Percentiles rank a stretch among this genome's conserved stretches.
These are phyloP conservation scores for Sporothrix inflata DNA, from an alignment of 2,329 filamentous ascomycete genomes.

Conservation along the genomic window DNA sequence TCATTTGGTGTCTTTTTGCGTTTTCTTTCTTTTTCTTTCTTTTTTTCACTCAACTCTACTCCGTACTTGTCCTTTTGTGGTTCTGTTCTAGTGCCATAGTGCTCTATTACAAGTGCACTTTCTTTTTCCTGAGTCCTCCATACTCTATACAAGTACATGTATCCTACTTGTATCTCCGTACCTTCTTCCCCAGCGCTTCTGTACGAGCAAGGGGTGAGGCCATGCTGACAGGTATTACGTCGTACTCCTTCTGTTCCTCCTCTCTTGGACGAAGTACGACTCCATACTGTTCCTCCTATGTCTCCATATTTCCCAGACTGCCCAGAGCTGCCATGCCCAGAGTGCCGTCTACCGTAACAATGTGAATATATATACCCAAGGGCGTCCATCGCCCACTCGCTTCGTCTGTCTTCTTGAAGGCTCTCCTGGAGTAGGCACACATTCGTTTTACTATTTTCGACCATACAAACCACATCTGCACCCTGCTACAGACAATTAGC, in stretches of 20 bases:
- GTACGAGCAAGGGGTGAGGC: background rate
- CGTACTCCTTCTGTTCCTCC: background rate
- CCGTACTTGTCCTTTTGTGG: background rate
- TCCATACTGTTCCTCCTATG: background rate
- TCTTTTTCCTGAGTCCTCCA: background rate
- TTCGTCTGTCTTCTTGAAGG: background rate
- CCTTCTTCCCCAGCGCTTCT: no score
- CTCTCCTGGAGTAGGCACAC: conserved; percentile 9
- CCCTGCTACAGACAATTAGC: conserved; percentile 22
- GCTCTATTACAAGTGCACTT: background rate
- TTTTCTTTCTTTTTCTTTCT: background rate
- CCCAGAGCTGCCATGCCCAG: background rate
- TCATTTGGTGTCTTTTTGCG: background rate
- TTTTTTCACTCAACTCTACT: background rate
- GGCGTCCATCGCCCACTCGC: background rate
- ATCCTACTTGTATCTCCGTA: background rate
- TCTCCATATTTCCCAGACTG: conserved; percentile 6
- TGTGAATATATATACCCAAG: background rate
- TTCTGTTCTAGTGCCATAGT: background rate
- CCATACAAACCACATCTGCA: background rate
- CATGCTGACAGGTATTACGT: background rate
- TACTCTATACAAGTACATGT: background rate
- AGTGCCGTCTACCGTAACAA: background rate
- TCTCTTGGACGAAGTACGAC: background rate
- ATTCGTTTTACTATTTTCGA: conserved; percentile 4